Evolutionary conservation across 2,329 filamentous ascomycete genomes (phyloP), one percentile per base, ranked within the genome.

Genomic region (Echinosphaeria canescens): DNA sequence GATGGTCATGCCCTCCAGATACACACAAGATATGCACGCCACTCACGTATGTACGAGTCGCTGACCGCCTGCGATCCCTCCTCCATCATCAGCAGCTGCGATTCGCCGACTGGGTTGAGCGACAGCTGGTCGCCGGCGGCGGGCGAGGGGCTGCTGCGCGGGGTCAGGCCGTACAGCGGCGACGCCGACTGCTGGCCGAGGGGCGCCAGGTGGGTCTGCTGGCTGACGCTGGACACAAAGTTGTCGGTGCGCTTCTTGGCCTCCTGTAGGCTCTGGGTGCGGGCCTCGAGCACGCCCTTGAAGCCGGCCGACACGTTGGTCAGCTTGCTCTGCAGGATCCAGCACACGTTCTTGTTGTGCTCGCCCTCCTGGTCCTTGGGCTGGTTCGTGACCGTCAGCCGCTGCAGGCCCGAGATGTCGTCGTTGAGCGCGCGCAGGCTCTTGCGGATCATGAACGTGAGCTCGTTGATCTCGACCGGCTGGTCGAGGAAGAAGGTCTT

Each of bases 401-500:
- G 54, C 44, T 91, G 79, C n/a, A 98, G 58, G 8, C 62, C 59
- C 24, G 76, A 75, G 39, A 95, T 95, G 43, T 91, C 78, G 37
- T 81, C 71, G 50, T 93, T 95, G 13, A 69, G 47, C 8, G 58
- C 70, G 2, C 81, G 80, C 27, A 95, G 66, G 42, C 95, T 85
- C 57, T 95, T 85, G 54, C 95, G 95, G 59, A 95, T 93, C 43
- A 95, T 78, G 42, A 84, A 93, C 5, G 85, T 93, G 47, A 93
- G 68, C 50, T 95, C 82, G 48, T 88, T 88, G 48, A 95, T 93
- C 51, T 98, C 88, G 29, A 93, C 79, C 0, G 88, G 82, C 45
- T 80, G 70, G 54, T 98, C 88, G 49, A 98, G 88, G 47, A 98
- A 98, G 23, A 98, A 70, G 8, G 88, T 92, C 52, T 92, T 90